phyloP scores from a whole-genome alignment of 2,329 filamentous ascomycete genomes.

The Botryotinia globosa region DNA sequence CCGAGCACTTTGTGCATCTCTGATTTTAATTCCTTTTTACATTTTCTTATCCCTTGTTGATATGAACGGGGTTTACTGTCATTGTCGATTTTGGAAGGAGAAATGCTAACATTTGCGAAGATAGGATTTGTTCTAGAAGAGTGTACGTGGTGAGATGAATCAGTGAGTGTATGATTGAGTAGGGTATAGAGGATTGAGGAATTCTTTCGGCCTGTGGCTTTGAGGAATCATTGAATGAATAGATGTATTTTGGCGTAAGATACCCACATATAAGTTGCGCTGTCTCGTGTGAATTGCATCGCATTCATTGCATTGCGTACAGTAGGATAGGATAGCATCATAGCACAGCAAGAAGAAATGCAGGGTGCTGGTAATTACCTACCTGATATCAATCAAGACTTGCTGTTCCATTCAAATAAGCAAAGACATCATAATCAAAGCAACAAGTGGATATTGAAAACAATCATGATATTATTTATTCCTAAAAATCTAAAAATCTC shows the following conservation, averaged over 20 bases:
- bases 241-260: not conserved
- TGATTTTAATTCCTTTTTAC: not conserved
- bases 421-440: not conserved
- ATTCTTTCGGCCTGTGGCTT: not conserved
- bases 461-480: not conserved
- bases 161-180: not conserved
- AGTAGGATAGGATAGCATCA: not conserved
- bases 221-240: not conserved
- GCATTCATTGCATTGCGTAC: not conserved
- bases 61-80: fast-evolving
- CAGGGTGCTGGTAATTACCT: too few relatives aligned
- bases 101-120: not conserved
- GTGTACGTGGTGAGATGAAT: not conserved
- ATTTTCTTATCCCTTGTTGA: not conserved
- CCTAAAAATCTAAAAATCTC: not conserved
- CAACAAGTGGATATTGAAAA: too few relatives aligned
- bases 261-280: not conserved
- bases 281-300: not conserved
- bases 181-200: not conserved
- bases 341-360: not conserved
- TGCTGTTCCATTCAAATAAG: not conserved
- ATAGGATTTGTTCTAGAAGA: not conserved
- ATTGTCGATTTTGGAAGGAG: too few relatives aligned
- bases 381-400: not conserved
- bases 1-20: constrained; percentile 16